Evolutionary conservation across 306 rosid species (phyloP), one percentile per base, ranked within the genome.

Genomic region (Cucurbita ficifolia): DNA sequence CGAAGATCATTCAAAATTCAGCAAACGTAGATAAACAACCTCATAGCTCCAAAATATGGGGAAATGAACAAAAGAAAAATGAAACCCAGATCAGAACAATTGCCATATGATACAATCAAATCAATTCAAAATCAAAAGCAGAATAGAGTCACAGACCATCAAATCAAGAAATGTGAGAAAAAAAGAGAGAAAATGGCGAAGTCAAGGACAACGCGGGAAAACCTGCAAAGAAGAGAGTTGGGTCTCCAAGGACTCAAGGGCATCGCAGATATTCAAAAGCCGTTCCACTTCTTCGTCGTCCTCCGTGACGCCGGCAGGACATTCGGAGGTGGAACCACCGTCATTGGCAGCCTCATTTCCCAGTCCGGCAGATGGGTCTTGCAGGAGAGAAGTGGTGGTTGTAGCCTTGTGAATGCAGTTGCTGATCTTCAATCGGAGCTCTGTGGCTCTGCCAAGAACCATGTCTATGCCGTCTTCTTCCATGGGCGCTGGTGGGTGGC

Each of bases 191-290:
- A n/a, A 14, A 76, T 56, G 22, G 33, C 78, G 76, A 29, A 71
- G 42, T 64, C 19, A 3, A 50, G 40, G 21, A 10, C n/a, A 43
- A 76, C 73, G 24, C 40, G 12, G 42, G 78, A 49, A 49, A 49
- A 90, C 98, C 96, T 89, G 99, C 81, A 94, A 74, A 36, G 86
- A 80, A 65, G 96, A 82, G 81, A 94, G 89, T 77, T 94, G 97
- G 63, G 82, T 82, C 83, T 94, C 97, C 83, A 94, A 87, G 64
- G 97, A 85, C 74, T 94, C 96, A 22, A 94, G 83, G 51, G 97
- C 95, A 75, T 94, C 91, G 72, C 88, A 89, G 60, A 94, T 84
- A 82, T 75, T 89, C 78, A 86, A 82, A 19, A 94, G 91, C 18
- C 85, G 82, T 21, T 83, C 88, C 7, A 87, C 86, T 73, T 81